A percentile compares a stretch with the other conserved stretches of the same genome.
These are phyloP conservation scores for Claviceps sp. DNA, from an alignment of 2,329 filamentous ascomycete genomes.

Conservation along the genomic window DNA sequence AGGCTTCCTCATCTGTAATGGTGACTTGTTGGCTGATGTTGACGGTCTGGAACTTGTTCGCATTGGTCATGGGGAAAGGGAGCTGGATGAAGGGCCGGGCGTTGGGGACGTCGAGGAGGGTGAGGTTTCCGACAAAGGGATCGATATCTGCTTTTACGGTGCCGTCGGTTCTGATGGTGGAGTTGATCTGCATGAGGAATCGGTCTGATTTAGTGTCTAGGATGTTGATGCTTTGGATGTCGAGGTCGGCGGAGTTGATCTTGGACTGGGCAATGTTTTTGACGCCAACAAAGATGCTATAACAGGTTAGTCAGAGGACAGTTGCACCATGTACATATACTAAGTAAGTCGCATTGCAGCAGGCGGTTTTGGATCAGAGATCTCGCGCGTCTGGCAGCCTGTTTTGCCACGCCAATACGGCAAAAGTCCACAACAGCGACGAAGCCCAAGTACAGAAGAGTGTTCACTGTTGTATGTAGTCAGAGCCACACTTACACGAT, in stretches of 20 bases:
- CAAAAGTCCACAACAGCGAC: no score
- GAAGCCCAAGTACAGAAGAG: no score
- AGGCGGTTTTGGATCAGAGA: no score
- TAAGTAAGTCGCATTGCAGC: no score
- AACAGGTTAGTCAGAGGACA: neutral
- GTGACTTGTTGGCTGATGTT: conserved; percentile 36
- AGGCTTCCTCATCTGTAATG: conserved; percentile 33
- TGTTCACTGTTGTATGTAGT: no score
- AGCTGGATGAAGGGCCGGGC: conserved; percentile 37
- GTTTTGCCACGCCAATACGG: no score
- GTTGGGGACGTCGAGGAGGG: conserved; percentile 34
- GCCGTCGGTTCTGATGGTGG: conserved; percentile 38
- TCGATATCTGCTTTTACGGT: conserved; percentile 37
- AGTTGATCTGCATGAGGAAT: conserved; percentile 42
- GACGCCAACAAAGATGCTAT: conserved; percentile 42
- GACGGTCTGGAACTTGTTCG: conserved; percentile 34
- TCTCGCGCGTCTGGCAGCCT: no score
- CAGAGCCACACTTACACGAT: conserved; percentile 38
- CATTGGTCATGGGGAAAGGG: conserved; percentile 37
- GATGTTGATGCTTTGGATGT: conserved; percentile 37
- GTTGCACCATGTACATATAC: no score
- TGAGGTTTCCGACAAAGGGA: conserved; percentile 39
- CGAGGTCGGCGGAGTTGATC: conserved; percentile 38
- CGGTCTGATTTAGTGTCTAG: conserved; percentile 29
- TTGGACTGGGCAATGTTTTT: conserved; percentile 44